Base-by-base conservation (phyloP, 2,329 filamentous ascomycete species). In the Alternaria incomplexa region DNA sequence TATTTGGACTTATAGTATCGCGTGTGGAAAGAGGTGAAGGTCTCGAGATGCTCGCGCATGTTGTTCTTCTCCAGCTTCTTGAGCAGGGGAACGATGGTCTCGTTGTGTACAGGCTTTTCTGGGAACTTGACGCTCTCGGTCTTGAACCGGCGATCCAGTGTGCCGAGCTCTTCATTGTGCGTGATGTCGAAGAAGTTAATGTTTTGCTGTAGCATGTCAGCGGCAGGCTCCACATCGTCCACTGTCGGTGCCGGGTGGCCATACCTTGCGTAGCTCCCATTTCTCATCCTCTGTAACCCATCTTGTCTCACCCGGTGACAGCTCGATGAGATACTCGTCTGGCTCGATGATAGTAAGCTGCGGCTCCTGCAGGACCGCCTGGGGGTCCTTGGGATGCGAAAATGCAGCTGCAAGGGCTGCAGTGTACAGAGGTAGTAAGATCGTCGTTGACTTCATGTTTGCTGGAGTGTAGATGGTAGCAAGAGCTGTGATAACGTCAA, bases 251-350 rank as follows among this genome's bases (percentile, higher is more conserved):
- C 28, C 5, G 12, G 32, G 8, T 8, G 12, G 13, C 82, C 88
- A 61, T 86, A 96, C 93, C 71, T 93, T 86, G 75, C 91, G 90
- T 67, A 98, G 83, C 80, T 90, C 89, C 93, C 95, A 97, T 82
- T 98, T 99, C 83, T 97, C 90, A 36, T 97, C 92, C 74, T 98
- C 95, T 0, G 93, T 96, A 30, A 97, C 90, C 91, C 92, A 96
- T 85, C 87, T 84, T 23, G 90, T 94, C 77, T 95, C 86, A 59
- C 92, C 93, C 4, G 93, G 93, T n/a, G 88, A 87, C 25, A 96
- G 85, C 83, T 98, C 94, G 67, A 99, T 89, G 50, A 97, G 85
- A 79, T 78, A 80, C 68, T 77, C 67, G 54, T 79, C 77, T 9
- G 68, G 66, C 57, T 79, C 77, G 40, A 67, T 69, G 50, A 74